A percentile compares a stretch with the other conserved stretches of the same genome.
phyloP scores from a whole-genome alignment of 1,284 basidiomycete genomes.

The Rhodotorula sp. region DNA sequence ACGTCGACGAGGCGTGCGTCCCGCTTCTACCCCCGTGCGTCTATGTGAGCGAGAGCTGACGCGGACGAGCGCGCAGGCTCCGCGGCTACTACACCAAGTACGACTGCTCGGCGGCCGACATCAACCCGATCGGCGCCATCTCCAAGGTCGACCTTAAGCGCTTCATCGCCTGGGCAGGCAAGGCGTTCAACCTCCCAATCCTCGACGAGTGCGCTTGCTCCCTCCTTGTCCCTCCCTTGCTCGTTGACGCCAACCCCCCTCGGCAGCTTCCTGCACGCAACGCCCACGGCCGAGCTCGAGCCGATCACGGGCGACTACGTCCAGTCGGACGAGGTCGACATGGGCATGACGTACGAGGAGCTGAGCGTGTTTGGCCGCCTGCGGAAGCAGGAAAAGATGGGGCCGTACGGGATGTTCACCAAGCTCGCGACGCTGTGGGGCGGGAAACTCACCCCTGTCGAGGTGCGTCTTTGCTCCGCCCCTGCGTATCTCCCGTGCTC shows the following conservation, averaged over 20 bases:
- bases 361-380: slow-evolving; percentile 89
- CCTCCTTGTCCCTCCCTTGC: not conserved
- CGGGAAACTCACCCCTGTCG: slow-evolving; percentile 65
- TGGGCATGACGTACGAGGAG: slow-evolving; percentile 97
- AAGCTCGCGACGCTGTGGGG: slow-evolving; percentile 95
- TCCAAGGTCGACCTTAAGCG: slow-evolving; percentile 96
- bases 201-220: slow-evolving; percentile 63
- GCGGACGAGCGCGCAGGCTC: slow-evolving; percentile 59
- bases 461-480: slow-evolving; percentile 57
- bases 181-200: slow-evolving; percentile 79
- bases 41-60: not conserved
- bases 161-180: slow-evolving; percentile 84
- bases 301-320: slow-evolving; percentile 92
- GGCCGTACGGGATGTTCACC: slow-evolving; percentile 94
- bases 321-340: slow-evolving; percentile 84
- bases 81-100: slow-evolving; percentile 98
- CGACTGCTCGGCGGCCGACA: slow-evolving; percentile 76
- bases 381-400: slow-evolving; percentile 94
- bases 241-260: not conserved
- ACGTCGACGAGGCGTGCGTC: slow-evolving; percentile 89
- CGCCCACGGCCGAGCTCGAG: slow-evolving; percentile 94
- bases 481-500: not conserved
- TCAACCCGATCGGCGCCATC: slow-evolving; percentile 98
- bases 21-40: not conserved
- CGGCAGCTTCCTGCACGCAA: slow-evolving; percentile 80